Percentiles rank a stretch among this genome's conserved stretches.
These are phyloP conservation scores for Tetrapisispora pingtungensis DNA, from an alignment of 805 yeast species.

Conservation along the genomic window DNA sequence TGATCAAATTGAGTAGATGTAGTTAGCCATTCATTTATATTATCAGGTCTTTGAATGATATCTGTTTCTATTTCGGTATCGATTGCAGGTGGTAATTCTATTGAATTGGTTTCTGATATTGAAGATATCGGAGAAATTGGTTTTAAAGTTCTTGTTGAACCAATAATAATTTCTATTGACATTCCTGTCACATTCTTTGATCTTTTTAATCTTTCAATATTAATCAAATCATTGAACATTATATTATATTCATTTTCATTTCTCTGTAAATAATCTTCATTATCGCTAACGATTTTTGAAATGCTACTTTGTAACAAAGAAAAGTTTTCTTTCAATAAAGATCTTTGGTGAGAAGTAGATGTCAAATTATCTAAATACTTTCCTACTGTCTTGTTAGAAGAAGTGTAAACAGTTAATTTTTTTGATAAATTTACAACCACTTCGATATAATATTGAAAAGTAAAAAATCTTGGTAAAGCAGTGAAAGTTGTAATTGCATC, in stretches of 20 bases:
- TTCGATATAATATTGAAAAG: slow-evolving; percentile 79
- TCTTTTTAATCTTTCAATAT: slow-evolving; percentile 70
- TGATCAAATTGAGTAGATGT: neutral
- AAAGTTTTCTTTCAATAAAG: slow-evolving; percentile 8
- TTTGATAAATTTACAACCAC: slow-evolving; percentile 73
- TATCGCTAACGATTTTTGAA: slow-evolving; percentile 7
- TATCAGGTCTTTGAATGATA: neutral
- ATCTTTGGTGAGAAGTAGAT: neutral
- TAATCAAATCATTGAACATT: slow-evolving; percentile 39
- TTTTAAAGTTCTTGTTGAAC: slow-evolving; percentile 48
- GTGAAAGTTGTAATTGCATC: slow-evolving; percentile 80
- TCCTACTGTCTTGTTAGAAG: slow-evolving; percentile 24
- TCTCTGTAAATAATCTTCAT: slow-evolving; percentile 3
- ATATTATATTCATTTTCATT: slow-evolving; percentile 22
- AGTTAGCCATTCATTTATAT: slow-evolving; percentile 4
- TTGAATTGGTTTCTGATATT: neutral
- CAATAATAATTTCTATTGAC: slow-evolving; percentile 70
- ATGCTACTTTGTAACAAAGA: slow-evolving; percentile 12
- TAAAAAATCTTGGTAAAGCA: slow-evolving; percentile 47
- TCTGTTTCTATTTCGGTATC: neutral
- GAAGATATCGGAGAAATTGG: neutral
- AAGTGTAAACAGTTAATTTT: slow-evolving; percentile 33
- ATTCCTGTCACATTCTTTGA: slow-evolving; percentile 71
- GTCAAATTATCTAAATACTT: slow-evolving; percentile 17
- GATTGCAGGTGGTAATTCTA: neutral